Percentiles rank a stretch among this genome's conserved stretches.
These are phyloP conservation scores for Besnoitia besnoiti DNA, from an alignment of 169 alveolate genomes.

Conservation along the genomic window DNA sequence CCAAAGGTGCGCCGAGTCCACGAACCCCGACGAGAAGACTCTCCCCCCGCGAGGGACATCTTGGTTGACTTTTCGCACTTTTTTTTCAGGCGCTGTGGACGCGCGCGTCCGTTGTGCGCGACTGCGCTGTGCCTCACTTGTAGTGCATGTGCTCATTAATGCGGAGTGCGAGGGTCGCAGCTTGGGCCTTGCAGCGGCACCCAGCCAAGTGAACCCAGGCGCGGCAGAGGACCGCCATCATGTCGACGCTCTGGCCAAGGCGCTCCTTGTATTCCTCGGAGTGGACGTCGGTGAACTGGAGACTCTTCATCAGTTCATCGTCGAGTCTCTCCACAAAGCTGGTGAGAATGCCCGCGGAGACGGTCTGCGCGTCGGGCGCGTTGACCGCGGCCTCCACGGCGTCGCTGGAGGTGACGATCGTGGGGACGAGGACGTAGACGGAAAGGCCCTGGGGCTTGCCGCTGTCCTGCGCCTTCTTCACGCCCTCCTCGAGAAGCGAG, in stretches of 20 bases:
- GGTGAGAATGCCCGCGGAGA: conserved; percentile 59
- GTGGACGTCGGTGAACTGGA: conserved; percentile 86
- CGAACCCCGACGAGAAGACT: too few relatives aligned
- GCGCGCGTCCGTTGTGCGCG: too few relatives aligned
- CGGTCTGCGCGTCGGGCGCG: conserved; percentile 61
- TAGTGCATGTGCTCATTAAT: conserved; percentile 86
- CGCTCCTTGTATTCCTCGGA: conserved; percentile 71
- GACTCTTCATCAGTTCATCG: conserved; percentile 74
- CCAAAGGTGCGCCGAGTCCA: too few relatives aligned
- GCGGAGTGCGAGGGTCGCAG: conserved; percentile 76
- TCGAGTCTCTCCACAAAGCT: conserved; percentile 75
- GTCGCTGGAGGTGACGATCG: conserved; percentile 47
- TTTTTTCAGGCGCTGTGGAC: too few relatives aligned
- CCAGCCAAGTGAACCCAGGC: conserved; percentile 76
- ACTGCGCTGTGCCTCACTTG: conserved; percentile 74
- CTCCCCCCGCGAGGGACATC: too few relatives aligned
- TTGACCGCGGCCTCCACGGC: conserved; percentile 59
- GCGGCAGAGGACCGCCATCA: conserved; percentile 76
- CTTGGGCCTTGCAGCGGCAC: conserved; percentile 74
- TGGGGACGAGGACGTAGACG: conserved; percentile 58
- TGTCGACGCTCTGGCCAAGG: conserved; percentile 64
- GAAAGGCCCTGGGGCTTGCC: not conserved
- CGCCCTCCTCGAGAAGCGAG: conserved; percentile 58
- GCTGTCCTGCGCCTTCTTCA: conserved; percentile 32
- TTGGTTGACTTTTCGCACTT: too few relatives aligned